Evolutionary conservation across 169 alveolate species (phyloP).

Genomic region (Cryptosporidium andersoni): DNA sequence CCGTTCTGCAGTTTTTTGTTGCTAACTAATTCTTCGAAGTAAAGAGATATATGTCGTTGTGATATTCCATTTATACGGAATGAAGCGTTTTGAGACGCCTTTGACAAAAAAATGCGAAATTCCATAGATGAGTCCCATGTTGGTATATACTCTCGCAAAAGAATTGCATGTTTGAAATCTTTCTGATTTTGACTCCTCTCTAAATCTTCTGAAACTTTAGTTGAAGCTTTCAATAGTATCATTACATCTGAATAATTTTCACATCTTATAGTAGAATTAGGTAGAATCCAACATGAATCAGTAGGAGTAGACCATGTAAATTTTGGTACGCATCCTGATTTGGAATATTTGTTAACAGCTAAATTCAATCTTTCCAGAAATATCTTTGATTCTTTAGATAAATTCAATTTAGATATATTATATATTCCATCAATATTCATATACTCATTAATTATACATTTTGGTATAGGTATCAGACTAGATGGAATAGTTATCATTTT

Average conservation of each 20-base stretch:
- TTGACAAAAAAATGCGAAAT: conserved; percentile 39
- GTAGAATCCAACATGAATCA: conserved; percentile 58
- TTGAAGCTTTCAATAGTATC: conserved; percentile 45
- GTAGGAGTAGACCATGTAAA: conserved; percentile 71
- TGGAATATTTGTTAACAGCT: neutral
- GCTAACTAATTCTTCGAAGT: conserved; percentile 18
- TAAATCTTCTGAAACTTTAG: conserved; percentile 35
- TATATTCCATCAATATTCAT: conserved; percentile 13
- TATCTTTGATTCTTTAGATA: conserved; percentile 13
- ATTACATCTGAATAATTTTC: conserved; percentile 17
- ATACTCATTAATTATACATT: conserved; percentile 31
- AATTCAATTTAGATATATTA: neutral
- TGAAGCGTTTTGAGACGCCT: neutral
- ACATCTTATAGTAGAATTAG: conserved; percentile 28
- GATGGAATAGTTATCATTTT: conserved; percentile 4
- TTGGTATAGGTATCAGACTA: conserved; percentile 21
- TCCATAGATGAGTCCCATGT: conserved; percentile 26
- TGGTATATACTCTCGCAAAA: conserved; percentile 47
- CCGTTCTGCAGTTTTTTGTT: neutral
- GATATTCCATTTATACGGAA: conserved; percentile 37
- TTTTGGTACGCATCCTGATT: conserved; percentile 24
- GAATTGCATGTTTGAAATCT: conserved; percentile 1
- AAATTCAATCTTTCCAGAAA: conserved; percentile 23
- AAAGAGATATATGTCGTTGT: conserved; percentile 21
- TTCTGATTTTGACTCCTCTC: conserved; percentile 11